A percentile compares a stretch with the other conserved stretches of the same genome.
Evolutionary conservation across 192 early-diverging fungal genomes (phyloP).

Genomic region (Lobosporangium transversale): DNA sequence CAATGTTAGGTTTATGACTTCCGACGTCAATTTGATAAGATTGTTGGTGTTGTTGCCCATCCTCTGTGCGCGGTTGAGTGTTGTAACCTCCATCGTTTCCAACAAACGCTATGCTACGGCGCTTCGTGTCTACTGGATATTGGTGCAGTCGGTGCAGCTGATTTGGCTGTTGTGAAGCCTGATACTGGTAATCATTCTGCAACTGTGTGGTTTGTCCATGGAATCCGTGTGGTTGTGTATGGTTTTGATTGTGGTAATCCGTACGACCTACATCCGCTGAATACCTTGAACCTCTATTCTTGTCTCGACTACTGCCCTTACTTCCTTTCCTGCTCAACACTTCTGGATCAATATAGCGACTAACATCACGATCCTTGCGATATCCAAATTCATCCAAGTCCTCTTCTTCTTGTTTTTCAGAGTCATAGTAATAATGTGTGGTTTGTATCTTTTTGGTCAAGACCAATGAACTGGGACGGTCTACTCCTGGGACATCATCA

Average conservation of each 20-base stretch:
- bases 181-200: not conserved
- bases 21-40: too few species aligned
- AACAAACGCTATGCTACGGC: too few species aligned
- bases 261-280: not conserved
- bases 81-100: too few species aligned
- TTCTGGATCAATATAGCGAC: too few species aligned
- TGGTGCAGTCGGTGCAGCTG: too few species aligned
- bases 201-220: not conserved
- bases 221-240: not conserved
- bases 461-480: too few species aligned
- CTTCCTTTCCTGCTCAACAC: too few species aligned
- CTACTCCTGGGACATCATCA: too few species aligned
- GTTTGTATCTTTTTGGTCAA: constrained; percentile 36
- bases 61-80: too few species aligned
- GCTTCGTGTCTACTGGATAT: too few species aligned
- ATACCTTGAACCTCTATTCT: not conserved
- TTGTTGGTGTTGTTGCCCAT: not conserved
- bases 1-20: too few species aligned
- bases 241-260: constrained; percentile 1
- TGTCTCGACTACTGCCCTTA: not conserved
- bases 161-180: not conserved
- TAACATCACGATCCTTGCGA: constrained; percentile 34
- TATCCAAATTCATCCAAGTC: constrained; percentile 30
- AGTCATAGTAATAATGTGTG: constrained; percentile 21
- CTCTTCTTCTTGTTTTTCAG: constrained; percentile 17